phyloP scores from a whole-genome alignment of 2,329 filamentous ascomycete genomes.

The Pseudocercospora macadamiae region DNA sequence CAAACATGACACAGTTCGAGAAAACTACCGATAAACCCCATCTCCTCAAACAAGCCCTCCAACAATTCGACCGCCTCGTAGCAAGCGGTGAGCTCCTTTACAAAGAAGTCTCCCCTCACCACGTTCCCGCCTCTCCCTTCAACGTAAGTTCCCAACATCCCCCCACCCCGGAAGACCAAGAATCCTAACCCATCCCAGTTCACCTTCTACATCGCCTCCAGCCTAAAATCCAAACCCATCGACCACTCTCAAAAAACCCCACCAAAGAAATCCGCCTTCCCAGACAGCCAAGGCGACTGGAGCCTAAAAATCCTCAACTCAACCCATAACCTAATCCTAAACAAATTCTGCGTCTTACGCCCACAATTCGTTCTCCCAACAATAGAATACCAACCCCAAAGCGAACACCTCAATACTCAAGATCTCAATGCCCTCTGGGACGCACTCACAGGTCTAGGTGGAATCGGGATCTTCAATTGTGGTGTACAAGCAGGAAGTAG shows the following conservation, averaged over 20 bases:
- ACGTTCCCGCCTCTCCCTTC: conserved; percentile 3
- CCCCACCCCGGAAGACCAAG: no score
- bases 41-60: conserved; percentile 14
- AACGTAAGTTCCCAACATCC: conserved; percentile 12
- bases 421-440: conserved; percentile 45
- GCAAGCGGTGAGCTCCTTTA: conserved; percentile 16
- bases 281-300: conserved; percentile 29
- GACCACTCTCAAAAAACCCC: conserved; percentile 13
- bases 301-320: conserved; percentile 34
- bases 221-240: conserved; percentile 20
- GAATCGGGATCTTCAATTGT: conserved; percentile 50
- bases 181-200: conserved; percentile 5
- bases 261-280: conserved; percentile 13
- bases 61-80: conserved; percentile 18
- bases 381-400: conserved; percentile 42
- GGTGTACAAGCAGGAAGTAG: conserved; percentile 48
- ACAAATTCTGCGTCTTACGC: conserved; percentile 43
- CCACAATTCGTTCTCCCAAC: conserved; percentile 47
- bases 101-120: conserved; percentile 8
- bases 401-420: conserved; percentile 40
- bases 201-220: conserved; percentile 20
- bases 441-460: conserved; percentile 36
- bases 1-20: neutral
- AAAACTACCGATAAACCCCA: neutral
- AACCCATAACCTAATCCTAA: conserved; percentile 41